Base-by-base conservation (phyloP, 2,329 filamentous ascomycete genomes). In the Stagonosporopsis vannaccii region DNA sequence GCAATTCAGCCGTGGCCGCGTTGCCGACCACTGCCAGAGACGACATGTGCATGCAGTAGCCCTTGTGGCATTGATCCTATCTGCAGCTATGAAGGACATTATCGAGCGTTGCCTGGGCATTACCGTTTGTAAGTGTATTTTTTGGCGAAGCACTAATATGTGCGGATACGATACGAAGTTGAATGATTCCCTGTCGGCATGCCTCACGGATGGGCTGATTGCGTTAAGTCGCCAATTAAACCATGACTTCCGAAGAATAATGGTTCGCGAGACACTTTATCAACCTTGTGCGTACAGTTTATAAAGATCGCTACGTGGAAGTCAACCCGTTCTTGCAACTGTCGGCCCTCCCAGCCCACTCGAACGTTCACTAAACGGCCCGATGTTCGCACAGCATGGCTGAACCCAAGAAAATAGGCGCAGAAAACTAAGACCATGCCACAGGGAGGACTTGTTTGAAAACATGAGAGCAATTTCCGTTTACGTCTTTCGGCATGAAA, bases 21-120 rank as follows among this genome's bases (percentile, higher is more conserved):
- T n/a, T 33, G 25, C 43, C 36, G 30, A 43, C 37, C 46, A 37
- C 43, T 51, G 30, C 43, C 48, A 48, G 32, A 20, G 12, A 43
- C 47, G 25, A 28, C 5, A 42, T 28, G 28, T 28, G 8, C 11
- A 33, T 46, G 28, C 39, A 36, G 35, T 13, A 23, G 1, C 4
- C 20, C 23, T 28, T 6, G 15, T 39, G 25, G 20, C 11, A 32
- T 28, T 25, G 23, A 20, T 6, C 36, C 2, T 11, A 5, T 13
- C 28, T 15, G 13, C 25, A 20, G 8, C 8, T 23, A 7, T 39
- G 7, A 12, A 36, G 30, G 15, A 20, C 4, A 3, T 32, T 1
- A 13, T 4, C 13, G 15, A 19, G n/a, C 22, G 6, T 42, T 28
- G 22, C 30, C 39, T 20, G 13, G 20, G 45, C 6, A 48, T 20